These are phyloP conservation scores for Castanea crenata DNA, from an alignment of 306 rosid species.

Conservation along the genomic window DNA sequence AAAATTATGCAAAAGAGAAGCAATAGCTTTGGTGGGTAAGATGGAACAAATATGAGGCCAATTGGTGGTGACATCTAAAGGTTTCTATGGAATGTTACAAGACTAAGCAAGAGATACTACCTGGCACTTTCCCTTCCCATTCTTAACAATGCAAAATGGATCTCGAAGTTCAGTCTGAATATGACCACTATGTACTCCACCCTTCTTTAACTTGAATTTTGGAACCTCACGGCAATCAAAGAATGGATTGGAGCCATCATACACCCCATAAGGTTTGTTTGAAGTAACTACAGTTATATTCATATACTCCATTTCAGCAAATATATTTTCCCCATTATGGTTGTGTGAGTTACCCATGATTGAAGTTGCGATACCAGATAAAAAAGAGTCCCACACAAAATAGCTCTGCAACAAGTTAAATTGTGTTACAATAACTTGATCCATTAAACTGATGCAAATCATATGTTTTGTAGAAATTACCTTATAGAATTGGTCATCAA, in stretches of 20 bases:
- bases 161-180: conserved; percentile 72
- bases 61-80: too few species aligned
- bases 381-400: conserved; percentile 91
- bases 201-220: conserved; percentile 53
- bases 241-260: conserved; percentile 87
- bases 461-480: conserved; percentile 31
- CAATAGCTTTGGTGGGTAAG: too few species aligned
- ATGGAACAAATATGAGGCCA: too few species aligned
- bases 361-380: conserved; percentile 75
- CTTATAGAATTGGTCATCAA: conserved; percentile 54
- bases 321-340: conserved; percentile 61
- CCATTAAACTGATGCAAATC: too few species aligned
- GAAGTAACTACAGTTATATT: conserved; percentile 90
- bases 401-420: conserved; percentile 53
- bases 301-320: conserved; percentile 80
- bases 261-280: conserved; percentile 75
- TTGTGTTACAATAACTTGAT: too few species aligned
- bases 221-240: conserved; percentile 56
- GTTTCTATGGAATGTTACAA: not conserved
- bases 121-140: conserved; percentile 80
- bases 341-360: conserved; percentile 61
- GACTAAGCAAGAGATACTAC: conserved; percentile 29
- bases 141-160: conserved; percentile 67
- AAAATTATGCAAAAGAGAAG: too few species aligned
- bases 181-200: conserved; percentile 90